phyloP scores from a whole-genome alignment of 2,329 filamentous ascomycete species.

The Pseudogymnoascus pannorum region DNA sequence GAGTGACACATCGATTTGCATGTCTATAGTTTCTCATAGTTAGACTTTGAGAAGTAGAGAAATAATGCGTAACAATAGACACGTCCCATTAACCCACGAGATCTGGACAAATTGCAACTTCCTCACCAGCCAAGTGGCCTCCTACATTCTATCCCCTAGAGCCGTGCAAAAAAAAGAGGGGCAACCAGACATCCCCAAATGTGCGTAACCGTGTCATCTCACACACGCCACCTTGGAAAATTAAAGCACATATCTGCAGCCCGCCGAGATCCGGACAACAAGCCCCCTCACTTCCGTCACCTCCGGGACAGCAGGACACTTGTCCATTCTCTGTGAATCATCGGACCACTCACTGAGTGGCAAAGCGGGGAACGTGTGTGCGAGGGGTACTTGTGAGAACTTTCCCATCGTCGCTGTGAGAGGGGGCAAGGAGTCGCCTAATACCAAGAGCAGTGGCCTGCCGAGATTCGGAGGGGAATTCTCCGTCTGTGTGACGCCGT shows the following conservation, averaged over 20 bases:
- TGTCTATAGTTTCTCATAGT: no score
- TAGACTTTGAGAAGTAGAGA: no score
- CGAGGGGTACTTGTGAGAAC: not conserved
- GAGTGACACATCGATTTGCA: no score
- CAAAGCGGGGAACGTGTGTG: not conserved
- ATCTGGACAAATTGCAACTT: not conserved
- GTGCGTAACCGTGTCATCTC: not conserved
- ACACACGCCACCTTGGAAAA: not conserved
- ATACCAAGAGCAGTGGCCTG: not conserved
- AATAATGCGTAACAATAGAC: not conserved
- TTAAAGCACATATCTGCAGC: not conserved
- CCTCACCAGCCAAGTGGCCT: not conserved
- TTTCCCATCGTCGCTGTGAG: not conserved
- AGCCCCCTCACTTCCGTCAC: not conserved
- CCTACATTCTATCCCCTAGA: not conserved
- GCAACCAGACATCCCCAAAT: not conserved
- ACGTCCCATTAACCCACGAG: not conserved
- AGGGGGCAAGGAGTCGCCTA: not conserved
- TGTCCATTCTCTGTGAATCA: not conserved
- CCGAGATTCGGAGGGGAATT: not conserved
- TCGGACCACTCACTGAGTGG: not conserved
- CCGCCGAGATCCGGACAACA: not conserved
- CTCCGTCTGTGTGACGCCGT: not conserved
- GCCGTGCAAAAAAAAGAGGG: not conserved
- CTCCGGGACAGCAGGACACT: not conserved